Percentiles rank a stretch among this genome's conserved stretches.
Evolutionary conservation across 2,329 filamentous ascomycete species (phyloP).

Genomic region (Fonsecaea erecta): DNA sequence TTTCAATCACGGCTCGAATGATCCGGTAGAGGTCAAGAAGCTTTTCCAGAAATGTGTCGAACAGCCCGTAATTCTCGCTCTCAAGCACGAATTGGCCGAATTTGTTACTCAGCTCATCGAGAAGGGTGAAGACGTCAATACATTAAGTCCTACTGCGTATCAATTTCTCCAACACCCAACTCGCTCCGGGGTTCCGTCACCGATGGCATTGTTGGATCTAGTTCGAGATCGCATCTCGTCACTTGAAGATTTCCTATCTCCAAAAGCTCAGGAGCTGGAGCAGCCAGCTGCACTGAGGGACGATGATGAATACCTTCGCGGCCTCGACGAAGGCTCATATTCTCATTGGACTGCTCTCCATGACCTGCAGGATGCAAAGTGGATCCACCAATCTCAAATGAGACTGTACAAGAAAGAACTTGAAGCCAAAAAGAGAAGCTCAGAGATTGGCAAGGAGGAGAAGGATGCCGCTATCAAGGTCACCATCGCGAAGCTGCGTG

Average conservation of each 20-base stretch:
- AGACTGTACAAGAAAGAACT: slow-evolving; percentile 45
- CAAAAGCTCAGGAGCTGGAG: slow-evolving; percentile 9
- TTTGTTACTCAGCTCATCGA: slow-evolving; percentile 64
- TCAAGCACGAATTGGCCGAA: slow-evolving; percentile 54
- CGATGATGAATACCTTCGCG: slow-evolving; percentile 55
- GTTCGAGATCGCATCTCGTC: slow-evolving; percentile 59
- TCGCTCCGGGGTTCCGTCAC: slow-evolving; percentile 35
- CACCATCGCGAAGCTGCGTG: slow-evolving; percentile 58
- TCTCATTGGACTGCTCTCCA: slow-evolving; percentile 58
- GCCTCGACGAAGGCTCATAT: slow-evolving; percentile 62
- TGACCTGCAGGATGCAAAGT: slow-evolving; percentile 46
- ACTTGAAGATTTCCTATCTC: slow-evolving; percentile 54
- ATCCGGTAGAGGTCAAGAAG: slow-evolving; percentile 54
- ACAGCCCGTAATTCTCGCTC: slow-evolving; percentile 71
- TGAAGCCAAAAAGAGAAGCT: slow-evolving; percentile 37
- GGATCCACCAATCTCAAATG: slow-evolving; percentile 31
- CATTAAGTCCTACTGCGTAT: slow-evolving; percentile 53
- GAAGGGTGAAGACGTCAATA: slow-evolving; percentile 68
- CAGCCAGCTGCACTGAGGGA: slow-evolving; percentile 42
- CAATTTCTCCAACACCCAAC: slow-evolving; percentile 19
- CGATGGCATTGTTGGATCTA: slow-evolving; percentile 62
- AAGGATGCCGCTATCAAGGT: slow-evolving; percentile 62
- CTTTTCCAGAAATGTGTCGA: slow-evolving; percentile 55
- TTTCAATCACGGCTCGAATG: slow-evolving; percentile 41
- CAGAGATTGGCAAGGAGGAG: slow-evolving; percentile 46